phyloP scores from a whole-genome alignment of 352 stramenopile genomes.

The Pythium aristosporum region DNA sequence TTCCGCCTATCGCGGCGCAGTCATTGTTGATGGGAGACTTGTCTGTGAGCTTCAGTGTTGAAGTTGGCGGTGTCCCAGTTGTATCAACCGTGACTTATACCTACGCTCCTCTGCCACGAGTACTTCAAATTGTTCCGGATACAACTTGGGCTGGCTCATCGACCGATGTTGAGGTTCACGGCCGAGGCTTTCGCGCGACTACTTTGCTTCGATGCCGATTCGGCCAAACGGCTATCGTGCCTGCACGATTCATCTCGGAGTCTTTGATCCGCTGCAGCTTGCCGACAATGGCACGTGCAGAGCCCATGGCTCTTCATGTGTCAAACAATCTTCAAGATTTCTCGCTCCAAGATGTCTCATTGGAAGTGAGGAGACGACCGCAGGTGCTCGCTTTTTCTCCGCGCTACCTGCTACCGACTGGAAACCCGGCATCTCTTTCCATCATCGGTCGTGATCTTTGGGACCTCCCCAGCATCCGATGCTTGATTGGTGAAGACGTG shows the following conservation, averaged over 20 bases:
- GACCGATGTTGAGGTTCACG: conserved; percentile 32
- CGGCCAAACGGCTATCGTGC: conserved; percentile 32
- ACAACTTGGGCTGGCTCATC: conserved; percentile 33
- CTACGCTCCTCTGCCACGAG: neutral
- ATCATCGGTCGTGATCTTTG: conserved; percentile 7
- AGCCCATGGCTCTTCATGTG: conserved; percentile 39
- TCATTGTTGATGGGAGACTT: neutral
- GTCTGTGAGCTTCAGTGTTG: conserved; percentile 1
- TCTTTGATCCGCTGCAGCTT: conserved; percentile 32
- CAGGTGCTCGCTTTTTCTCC: conserved; percentile 37
- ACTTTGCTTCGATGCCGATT: conserved; percentile 42
- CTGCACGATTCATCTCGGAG: conserved; percentile 38
- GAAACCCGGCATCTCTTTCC: neutral
- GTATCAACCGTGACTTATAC: neutral
- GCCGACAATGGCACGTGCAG: conserved; percentile 26
- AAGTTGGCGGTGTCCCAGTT: neutral
- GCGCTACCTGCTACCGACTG: neutral
- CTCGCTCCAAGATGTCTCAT: conserved; percentile 27
- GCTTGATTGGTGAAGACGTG: conserved; percentile 7
- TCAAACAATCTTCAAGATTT: conserved; percentile 64
- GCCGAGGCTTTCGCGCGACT: conserved; percentile 37
- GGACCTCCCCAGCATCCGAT: neutral
- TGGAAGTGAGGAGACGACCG: conserved; percentile 42
- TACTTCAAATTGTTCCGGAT: conserved; percentile 15
- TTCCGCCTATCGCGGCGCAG: neutral